These are phyloP conservation scores for Calonectria pteridis DNA, from an alignment of 2,329 filamentous ascomycete species.

Conservation along the genomic window DNA sequence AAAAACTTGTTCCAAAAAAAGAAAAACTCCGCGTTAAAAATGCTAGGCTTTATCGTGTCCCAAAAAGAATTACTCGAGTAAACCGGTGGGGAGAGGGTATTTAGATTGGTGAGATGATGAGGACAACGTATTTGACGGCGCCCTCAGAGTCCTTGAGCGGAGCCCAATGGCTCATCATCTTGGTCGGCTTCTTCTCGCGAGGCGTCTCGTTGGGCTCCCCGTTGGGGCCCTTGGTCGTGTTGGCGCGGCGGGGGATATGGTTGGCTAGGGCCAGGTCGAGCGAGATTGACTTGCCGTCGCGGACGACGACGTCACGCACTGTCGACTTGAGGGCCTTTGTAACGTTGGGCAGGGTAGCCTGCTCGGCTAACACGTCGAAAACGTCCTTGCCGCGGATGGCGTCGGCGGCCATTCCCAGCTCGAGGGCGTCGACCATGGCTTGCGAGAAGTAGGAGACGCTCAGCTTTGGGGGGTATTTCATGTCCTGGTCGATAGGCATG, in stretches of 20 bases:
- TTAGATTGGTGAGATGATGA: slow-evolving; percentile 34
- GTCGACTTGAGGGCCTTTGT: slow-evolving; percentile 58
- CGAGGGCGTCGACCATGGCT: slow-evolving; percentile 61
- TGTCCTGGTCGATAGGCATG: slow-evolving; percentile 45
- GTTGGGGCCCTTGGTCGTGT: slow-evolving; percentile 32
- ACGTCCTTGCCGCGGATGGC: slow-evolving; percentile 62
- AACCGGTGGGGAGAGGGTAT: not conserved
- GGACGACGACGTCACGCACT: slow-evolving; percentile 55
- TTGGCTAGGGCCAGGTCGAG: slow-evolving; percentile 46
- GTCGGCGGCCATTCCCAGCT: slow-evolving; percentile 51
- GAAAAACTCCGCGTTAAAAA: slow-evolving; percentile 14
- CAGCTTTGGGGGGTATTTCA: slow-evolving; percentile 48
- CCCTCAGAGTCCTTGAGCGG: slow-evolving; percentile 43
- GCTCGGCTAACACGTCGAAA: slow-evolving; percentile 66
- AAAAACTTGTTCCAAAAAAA: not conserved
- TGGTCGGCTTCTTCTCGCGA: slow-evolving; percentile 35
- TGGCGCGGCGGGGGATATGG: slow-evolving; percentile 43
- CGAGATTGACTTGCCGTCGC: slow-evolving; percentile 52
- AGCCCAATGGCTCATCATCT: slow-evolving; percentile 47
- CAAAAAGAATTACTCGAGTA: not conserved
- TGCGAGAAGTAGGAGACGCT: slow-evolving; percentile 61
- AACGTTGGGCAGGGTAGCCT: slow-evolving; percentile 57
- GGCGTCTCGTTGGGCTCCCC: slow-evolving; percentile 29
- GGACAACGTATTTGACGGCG: slow-evolving; percentile 42
- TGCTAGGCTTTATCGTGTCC: not conserved